Evolutionary conservation across 2,329 filamentous ascomycete species (phyloP), one percentile per base, ranked within the genome.

Genomic region (Chaetothyriales sp.): DNA sequence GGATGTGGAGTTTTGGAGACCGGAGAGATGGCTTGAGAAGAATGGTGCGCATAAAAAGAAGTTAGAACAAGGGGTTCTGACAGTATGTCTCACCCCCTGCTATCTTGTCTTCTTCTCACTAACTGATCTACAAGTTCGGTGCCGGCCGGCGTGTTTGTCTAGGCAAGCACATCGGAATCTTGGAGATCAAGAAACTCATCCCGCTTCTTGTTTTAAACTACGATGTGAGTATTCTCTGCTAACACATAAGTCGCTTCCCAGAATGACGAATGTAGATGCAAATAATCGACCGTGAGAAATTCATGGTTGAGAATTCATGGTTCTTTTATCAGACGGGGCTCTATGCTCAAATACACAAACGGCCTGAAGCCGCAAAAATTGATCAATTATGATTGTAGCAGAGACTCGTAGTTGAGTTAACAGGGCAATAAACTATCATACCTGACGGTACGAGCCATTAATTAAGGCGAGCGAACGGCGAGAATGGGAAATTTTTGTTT

Each of bases 1-100:
- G 0, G 81, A 88, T 56, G 78, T 78, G 0, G 79, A 86, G 40
- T 66, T 63, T 0, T 89, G 77, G 64, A 67, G 80, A 8, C 85
- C 85, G 0, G 84, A 88, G 66, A 66, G 85, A 45, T 89, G 84
- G 74, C 61, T 75, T 4, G 70, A 75, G 44, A 71, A 25, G 43
- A n/a, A 25, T 49, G 46, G 20, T 0, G 65, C 66, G 5, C 67
- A 71, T 56, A 61, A 73, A 13, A 67, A 65, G 56, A 70, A 71
- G 54, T 76, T 76, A 73, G 74, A 72, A 58, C 68, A 66, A 1
- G 69, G 68, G 13, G 15, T 49, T 37, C 18, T 43, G 22, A 57
- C 55, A 20, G 46, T 47, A 28, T 20, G 46, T 15, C 13, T 37
- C 29, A 5, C 29, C 13, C 4, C 13, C 29, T 37, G 2, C 4